Evolutionary conservation across 768 basidiomycete genomes (phyloP).

Genomic region (Dentipellis sp.): DNA sequence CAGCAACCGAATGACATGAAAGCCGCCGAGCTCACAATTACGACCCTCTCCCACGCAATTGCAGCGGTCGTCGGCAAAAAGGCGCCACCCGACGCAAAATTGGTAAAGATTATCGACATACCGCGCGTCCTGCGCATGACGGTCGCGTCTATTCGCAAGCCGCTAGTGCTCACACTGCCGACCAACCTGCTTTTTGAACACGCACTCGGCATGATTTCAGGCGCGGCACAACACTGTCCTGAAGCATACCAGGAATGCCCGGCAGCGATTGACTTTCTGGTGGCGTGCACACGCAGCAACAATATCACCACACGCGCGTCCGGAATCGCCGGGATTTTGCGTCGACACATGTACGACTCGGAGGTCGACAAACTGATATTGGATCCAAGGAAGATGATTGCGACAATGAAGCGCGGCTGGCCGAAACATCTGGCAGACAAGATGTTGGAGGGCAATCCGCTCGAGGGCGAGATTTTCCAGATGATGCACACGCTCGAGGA

Average conservation of each 20-base stretch:
- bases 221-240: slow-evolving; percentile 34
- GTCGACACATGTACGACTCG: slow-evolving; percentile 33
- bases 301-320: slow-evolving; percentile 44
- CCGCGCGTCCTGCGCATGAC: slow-evolving; percentile 23
- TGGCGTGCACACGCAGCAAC: slow-evolving; percentile 44
- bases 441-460: slow-evolving; percentile 37
- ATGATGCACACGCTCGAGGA: slow-evolving; percentile 31
- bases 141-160: slow-evolving; percentile 35
- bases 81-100: slow-evolving; percentile 25
- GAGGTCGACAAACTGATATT: slow-evolving; percentile 36
- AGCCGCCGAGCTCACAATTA: slow-evolving; percentile 40
- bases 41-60: slow-evolving; percentile 44
- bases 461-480: slow-evolving; percentile 33
- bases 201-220: slow-evolving; percentile 38
- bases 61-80: slow-evolving; percentile 33
- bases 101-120: slow-evolving; percentile 34
- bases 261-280: slow-evolving; percentile 37
- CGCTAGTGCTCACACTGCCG: slow-evolving; percentile 18
- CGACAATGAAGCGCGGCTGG: slow-evolving; percentile 30
- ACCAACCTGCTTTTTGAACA: slow-evolving; percentile 40
- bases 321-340: slow-evolving; percentile 45
- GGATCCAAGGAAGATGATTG: slow-evolving; percentile 41
- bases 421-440: slow-evolving; percentile 37
- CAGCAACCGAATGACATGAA: slow-evolving; percentile 41
- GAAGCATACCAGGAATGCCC: slow-evolving; percentile 35